Base-by-base conservation (phyloP, 2,329 filamentous ascomycete genomes). In the Fusarium sororula region DNA sequence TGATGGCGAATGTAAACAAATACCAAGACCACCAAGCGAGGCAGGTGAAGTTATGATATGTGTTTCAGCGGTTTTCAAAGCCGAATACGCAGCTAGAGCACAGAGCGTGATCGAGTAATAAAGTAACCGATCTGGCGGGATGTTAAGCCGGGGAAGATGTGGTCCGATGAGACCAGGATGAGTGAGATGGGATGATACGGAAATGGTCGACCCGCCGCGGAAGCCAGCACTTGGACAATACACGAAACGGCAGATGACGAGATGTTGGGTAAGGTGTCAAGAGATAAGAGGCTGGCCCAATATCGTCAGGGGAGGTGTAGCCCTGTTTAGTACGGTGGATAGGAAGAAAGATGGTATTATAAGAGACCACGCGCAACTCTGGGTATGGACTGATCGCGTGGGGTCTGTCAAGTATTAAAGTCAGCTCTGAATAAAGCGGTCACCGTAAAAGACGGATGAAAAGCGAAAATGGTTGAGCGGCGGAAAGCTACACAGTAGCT, bases 121-220 rank as follows among this genome's bases (percentile, higher is more conserved):
- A 59, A 51, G 66, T 65, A 73, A 66, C 63, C 74, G 73, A 77
- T 77, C 74, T 78, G 68, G 74, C 71, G 68, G 70, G 70, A 73
- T 60, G 45, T 66, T 50, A 60, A 73, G 66, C 70, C 64, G 63
- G 74, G 66, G 68, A 61, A 55, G 45, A 66, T 68, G 68, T 78
- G 76, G 77, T 74, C 72, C 77, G 77, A 78, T 77, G 60, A 42
- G 72, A 74, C 77, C 51, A 69, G 77, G 77, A 78, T 78, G 65
- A 54, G 69, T 66, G 75, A 73, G 72, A 77, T 72, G 70, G 66
- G 62, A 70, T 73, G 75, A 69, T 69, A 69, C 64, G 60, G 51
- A 39, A 73, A n/a, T 57, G 41, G 48, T 65, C 42, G 68, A 73
- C 55, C 69, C 66, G 64, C 41, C 59, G 59, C 58, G 57, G 55